Conservation (phyloP, 306 rosid genomes). For the Arachis hypogaea region DNA sequence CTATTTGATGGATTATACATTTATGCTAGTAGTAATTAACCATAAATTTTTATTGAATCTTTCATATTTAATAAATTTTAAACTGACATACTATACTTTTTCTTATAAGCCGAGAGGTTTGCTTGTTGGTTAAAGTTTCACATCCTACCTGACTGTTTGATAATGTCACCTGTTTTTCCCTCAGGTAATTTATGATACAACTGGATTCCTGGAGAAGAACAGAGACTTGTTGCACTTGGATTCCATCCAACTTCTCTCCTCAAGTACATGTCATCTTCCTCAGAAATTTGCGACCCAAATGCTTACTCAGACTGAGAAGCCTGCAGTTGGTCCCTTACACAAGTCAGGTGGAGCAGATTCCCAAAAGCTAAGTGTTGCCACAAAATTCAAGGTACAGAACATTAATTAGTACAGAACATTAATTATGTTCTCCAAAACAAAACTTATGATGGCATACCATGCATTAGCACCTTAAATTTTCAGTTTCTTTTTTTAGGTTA, state of each 20-base stretch:
- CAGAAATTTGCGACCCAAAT: slow-evolving; percentile 79
- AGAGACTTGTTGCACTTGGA: slow-evolving; percentile 92
- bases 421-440: slow-evolving; percentile 20
- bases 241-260: slow-evolving; percentile 91
- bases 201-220: slow-evolving; percentile 96
- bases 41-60: slow-evolving; percentile 27
- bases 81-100: slow-evolving; percentile 22
- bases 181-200: slow-evolving; percentile 93
- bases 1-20: slow-evolving; percentile 4
- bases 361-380: slow-evolving; percentile 95
- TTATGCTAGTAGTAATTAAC: background rate
- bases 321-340: slow-evolving; percentile 79
- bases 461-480: background rate
- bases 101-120: slow-evolving; percentile 20
- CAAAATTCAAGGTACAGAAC: slow-evolving; percentile 84
- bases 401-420: slow-evolving; percentile 42
- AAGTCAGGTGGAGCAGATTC: slow-evolving; percentile 96
- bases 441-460: slow-evolving; percentile 19
- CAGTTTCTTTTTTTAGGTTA: background rate
- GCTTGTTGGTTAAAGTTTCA: slow-evolving; percentile 22
- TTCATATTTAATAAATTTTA: slow-evolving; percentile 3
- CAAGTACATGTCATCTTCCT: slow-evolving; percentile 92
- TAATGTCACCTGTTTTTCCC: slow-evolving; percentile 47
- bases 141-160: slow-evolving; percentile 47
- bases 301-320: slow-evolving; percentile 89